Conservation (phyloP, 495 filamentous ascomycete genomes). For the Oidiodendron maius region DNA sequence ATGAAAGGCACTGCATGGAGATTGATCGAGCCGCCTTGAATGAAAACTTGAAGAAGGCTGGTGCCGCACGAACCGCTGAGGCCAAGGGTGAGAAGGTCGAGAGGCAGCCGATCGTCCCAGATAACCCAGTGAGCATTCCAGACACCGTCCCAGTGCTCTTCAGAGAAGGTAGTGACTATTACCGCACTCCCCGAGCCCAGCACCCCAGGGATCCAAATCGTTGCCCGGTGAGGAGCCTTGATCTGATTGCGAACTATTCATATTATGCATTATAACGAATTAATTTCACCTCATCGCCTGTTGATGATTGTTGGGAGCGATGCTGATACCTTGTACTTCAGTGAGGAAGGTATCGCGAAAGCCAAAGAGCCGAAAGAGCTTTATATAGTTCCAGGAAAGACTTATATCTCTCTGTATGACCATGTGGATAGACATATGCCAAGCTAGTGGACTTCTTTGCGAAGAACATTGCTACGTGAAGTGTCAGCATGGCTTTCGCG, state of each 20-base stretch:
- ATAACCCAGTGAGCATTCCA: neutral
- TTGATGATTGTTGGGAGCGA: conserved; percentile 32
- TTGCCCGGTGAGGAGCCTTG: neutral
- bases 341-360: conserved; percentile 23
- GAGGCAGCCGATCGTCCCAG: neutral
- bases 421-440: conserved; percentile 19
- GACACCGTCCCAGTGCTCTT: neutral
- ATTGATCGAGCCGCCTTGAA: too few species aligned
- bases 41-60: neutral
- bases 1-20: conserved; percentile 1
- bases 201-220: neutral
- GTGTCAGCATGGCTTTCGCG: too few species aligned
- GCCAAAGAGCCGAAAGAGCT: conserved; percentile 34
- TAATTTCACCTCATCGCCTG: conserved; percentile 25
- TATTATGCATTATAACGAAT: conserved; percentile 26
- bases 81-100: neutral
- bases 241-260: conserved; percentile 24
- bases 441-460: conserved; percentile 30
- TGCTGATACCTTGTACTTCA: conserved; percentile 28
- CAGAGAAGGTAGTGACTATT: neutral
- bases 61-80: neutral
- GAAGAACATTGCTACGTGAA: neutral
- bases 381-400: conserved; percentile 27
- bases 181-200: neutral
- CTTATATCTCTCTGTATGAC: conserved; percentile 35